Conservation (phyloP, 2,329 filamentous ascomycete species). For the Biscogniauxia sp. region DNA sequence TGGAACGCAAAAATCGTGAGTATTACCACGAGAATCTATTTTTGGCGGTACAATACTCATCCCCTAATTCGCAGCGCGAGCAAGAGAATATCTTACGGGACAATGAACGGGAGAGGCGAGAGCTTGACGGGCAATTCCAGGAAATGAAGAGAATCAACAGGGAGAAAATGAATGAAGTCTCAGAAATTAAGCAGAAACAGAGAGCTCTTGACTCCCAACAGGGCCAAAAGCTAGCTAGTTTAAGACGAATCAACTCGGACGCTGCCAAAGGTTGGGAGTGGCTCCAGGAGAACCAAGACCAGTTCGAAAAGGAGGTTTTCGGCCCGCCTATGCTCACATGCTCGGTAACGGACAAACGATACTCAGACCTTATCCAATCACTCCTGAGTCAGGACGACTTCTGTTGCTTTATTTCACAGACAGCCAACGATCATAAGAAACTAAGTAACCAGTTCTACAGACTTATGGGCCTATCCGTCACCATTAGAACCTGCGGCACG, state of each 20-base stretch:
- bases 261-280: slow-evolving; percentile 74
- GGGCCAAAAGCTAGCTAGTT: slow-evolving; percentile 68
- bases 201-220: slow-evolving; percentile 67
- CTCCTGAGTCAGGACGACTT: slow-evolving; percentile 52
- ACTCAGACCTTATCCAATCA: slow-evolving; percentile 55
- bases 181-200: slow-evolving; percentile 47
- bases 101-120: slow-evolving; percentile 42
- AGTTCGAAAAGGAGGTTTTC: slow-evolving; percentile 74
- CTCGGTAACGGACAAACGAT: slow-evolving; percentile 70
- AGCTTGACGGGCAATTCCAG: slow-evolving; percentile 32
- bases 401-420: slow-evolving; percentile 74
- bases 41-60: slow-evolving; percentile 21
- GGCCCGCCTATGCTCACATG: slow-evolving; percentile 80
- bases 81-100: slow-evolving; percentile 57
- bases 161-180: slow-evolving; percentile 38
- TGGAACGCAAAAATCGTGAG: slow-evolving; percentile 74
- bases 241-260: slow-evolving; percentile 61
- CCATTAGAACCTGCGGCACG: slow-evolving; percentile 62
- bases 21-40: slow-evolving; percentile 14
- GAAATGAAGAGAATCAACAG: slow-evolving; percentile 43
- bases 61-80: slow-evolving; percentile 47
- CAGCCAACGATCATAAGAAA: slow-evolving; percentile 68
- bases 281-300: slow-evolving; percentile 67
- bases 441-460: slow-evolving; percentile 65
- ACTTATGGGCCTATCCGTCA: slow-evolving; percentile 66